Conservation (phyloP, 1,139 yeast genomes). For the Taphrina sp. region DNA sequence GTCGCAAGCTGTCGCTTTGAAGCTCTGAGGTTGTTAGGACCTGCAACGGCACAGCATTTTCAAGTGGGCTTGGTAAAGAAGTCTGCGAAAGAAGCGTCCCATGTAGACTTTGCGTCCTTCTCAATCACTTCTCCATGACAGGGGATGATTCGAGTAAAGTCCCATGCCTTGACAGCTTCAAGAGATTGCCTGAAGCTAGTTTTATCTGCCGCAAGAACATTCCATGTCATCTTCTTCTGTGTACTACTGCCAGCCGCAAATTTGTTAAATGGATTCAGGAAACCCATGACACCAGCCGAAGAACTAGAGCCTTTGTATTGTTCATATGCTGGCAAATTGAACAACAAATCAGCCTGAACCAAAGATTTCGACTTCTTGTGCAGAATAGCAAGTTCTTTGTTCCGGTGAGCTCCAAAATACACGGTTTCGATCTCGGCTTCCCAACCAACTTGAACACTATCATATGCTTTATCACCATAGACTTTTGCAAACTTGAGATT, state of each 20-base stretch:
- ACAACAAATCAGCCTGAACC: slow-evolving; percentile 58
- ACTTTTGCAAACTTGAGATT: slow-evolving; percentile 22
- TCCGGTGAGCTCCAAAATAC: slow-evolving; percentile 55
- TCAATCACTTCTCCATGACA: slow-evolving; percentile 62
- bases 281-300: slow-evolving; percentile 14
- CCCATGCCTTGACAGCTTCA: slow-evolving; percentile 48
- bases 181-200: slow-evolving; percentile 40
- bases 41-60: no score
- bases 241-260: slow-evolving; percentile 6
- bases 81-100: slow-evolving; percentile 27
- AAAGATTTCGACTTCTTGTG: slow-evolving; percentile 52
- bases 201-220: slow-evolving; percentile 24
- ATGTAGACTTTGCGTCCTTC: slow-evolving; percentile 35
- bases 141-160: slow-evolving; percentile 53
- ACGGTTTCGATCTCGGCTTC: slow-evolving; percentile 53
- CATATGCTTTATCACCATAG: slow-evolving; percentile 27
- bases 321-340: slow-evolving; percentile 52
- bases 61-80: slow-evolving; percentile 31
- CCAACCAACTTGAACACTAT: slow-evolving; percentile 15
- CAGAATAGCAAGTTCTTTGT: slow-evolving; percentile 57
- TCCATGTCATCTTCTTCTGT: slow-evolving; percentile 21
- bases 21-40: no score
- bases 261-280: slow-evolving; percentile 10
- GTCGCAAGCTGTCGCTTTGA: no score
- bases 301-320: slow-evolving; percentile 47